These are phyloP conservation scores for Penicillium sclerotiorum DNA, from an alignment of 2,329 filamentous ascomycete species.

Conservation along the genomic window DNA sequence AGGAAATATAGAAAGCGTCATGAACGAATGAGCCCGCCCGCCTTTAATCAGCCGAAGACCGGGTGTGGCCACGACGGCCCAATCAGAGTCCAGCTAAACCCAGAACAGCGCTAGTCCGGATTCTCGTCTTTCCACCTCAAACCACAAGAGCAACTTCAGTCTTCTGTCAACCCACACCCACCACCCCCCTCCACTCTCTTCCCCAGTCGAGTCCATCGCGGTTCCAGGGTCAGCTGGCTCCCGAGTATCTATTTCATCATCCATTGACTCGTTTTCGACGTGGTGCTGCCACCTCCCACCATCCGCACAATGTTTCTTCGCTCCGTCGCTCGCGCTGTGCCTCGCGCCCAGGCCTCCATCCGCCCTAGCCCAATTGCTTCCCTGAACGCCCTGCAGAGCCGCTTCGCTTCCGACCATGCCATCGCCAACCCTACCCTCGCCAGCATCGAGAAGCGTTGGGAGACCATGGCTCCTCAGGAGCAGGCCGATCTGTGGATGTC, in stretches of 20 bases:
- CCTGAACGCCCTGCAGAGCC: conserved; percentile 53
- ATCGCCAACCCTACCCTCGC: conserved; percentile 97
- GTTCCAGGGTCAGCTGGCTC: conserved; percentile 23
- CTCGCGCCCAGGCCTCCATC: conserved; percentile 46
- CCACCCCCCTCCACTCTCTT: conserved; percentile 32
- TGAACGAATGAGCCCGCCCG: conserved; percentile 23
- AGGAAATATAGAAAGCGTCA: background rate
- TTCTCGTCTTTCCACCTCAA: conserved; percentile 45
- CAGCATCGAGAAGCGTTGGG: conserved; percentile 99
- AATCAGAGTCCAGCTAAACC: conserved; percentile 39
- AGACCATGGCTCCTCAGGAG: conserved; percentile 95
- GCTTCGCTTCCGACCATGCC: conserved; percentile 74
- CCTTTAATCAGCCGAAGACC: conserved; percentile 19
- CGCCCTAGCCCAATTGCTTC: conserved; percentile 42
- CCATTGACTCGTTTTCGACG: conserved; percentile 35
- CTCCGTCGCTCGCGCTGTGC: conserved; percentile 47
- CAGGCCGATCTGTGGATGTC: conserved; percentile 99
- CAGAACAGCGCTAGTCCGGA: conserved; percentile 39
- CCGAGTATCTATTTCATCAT: conserved; percentile 20
- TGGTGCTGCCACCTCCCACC: conserved; percentile 30
- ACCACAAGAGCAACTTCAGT: conserved; percentile 40
- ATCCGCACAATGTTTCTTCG: conserved; percentile 50
- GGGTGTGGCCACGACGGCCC: conserved; percentile 25
- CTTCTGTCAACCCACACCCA: conserved; percentile 33
- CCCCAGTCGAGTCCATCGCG: conserved; percentile 30